Conservation (phyloP, 768 basidiomycete genomes). For the Hericium rajendrae region DNA sequence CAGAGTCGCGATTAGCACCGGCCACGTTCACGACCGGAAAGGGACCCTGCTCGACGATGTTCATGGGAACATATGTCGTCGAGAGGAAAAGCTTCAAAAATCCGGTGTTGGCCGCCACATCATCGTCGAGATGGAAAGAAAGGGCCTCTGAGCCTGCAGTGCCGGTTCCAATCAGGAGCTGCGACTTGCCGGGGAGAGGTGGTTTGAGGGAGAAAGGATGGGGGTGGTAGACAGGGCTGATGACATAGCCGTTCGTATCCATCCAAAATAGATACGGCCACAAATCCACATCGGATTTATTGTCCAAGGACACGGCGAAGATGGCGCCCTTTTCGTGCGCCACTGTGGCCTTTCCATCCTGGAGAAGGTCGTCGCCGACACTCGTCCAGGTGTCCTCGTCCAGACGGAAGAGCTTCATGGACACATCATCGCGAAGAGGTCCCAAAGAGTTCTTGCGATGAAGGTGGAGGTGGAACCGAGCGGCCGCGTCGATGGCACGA, state of each 20-base stretch:
- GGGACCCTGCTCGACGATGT: constrained; percentile 37
- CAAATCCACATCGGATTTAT: constrained; percentile 39
- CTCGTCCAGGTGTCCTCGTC: constrained; percentile 35
- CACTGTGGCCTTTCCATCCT: constrained; percentile 39
- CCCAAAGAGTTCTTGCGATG: constrained; percentile 38
- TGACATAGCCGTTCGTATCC: constrained; percentile 46
- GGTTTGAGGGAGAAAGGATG: constrained; percentile 26
- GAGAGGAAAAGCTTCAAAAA: constrained; percentile 54
- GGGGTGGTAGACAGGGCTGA: constrained; percentile 47
- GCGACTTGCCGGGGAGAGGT: constrained; percentile 36
- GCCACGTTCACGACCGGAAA: neutral
- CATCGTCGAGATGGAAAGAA: constrained; percentile 31
- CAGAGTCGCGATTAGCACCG: neutral
- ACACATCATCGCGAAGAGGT: constrained; percentile 38
- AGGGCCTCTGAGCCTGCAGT: constrained; percentile 36
- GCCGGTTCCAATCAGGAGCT: constrained; percentile 31
- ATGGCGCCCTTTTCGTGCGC: constrained; percentile 30
- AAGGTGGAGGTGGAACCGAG: constrained; percentile 51
- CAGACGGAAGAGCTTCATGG: constrained; percentile 43
- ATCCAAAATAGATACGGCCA: constrained; percentile 59
- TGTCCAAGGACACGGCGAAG: constrained; percentile 40
- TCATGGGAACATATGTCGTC: constrained; percentile 38
- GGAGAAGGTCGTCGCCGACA: constrained; percentile 36
- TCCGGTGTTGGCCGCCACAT: constrained; percentile 31
- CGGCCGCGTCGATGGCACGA: constrained; percentile 38